Evolutionary conservation across 768 basidiomycete genomes (phyloP).

Genomic region (Tubosaeta brunneosetosa): DNA sequence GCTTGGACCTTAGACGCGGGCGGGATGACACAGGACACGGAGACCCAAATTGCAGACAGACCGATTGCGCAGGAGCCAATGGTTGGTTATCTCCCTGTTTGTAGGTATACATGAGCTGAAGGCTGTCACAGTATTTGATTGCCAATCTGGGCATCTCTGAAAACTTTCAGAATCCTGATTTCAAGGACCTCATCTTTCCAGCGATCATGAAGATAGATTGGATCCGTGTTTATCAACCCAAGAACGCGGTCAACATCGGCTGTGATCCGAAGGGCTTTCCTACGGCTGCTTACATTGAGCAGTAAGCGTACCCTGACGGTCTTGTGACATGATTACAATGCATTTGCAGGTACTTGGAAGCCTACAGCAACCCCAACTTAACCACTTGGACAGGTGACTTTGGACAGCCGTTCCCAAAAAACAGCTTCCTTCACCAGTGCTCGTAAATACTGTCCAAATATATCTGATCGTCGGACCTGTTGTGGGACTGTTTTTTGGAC

Average conservation of each 20-base stretch:
- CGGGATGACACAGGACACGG: slow-evolving; percentile 54
- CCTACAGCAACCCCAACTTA: slow-evolving; percentile 79
- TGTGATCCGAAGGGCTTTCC: slow-evolving; percentile 80
- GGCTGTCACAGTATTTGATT: slow-evolving; percentile 63
- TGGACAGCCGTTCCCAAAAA: slow-evolving; percentile 67
- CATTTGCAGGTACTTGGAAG: slow-evolving; percentile 46
- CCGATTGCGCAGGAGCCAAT: slow-evolving; percentile 82
- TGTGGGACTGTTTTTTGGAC: slow-evolving; percentile 9
- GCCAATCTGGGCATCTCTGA: slow-evolving; percentile 80
- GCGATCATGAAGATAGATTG: slow-evolving; percentile 76
- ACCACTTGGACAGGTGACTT: slow-evolving; percentile 71
- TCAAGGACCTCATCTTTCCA: slow-evolving; percentile 68
- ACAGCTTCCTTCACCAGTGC: slow-evolving; percentile 55
- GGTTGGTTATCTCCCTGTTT: slow-evolving; percentile 37
- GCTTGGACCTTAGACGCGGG: slow-evolving; percentile 67
- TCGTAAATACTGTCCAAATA: slow-evolving; percentile 1
- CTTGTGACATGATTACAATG: slow-evolving; percentile 1
- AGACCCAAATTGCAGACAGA: slow-evolving; percentile 59
- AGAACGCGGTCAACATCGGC: slow-evolving; percentile 66
- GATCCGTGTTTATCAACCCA: slow-evolving; percentile 86
- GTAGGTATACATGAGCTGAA: neutral
- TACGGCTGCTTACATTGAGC: slow-evolving; percentile 75
- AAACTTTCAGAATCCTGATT: slow-evolving; percentile 75
- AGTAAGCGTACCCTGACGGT: slow-evolving; percentile 36
- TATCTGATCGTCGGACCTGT: slow-evolving; percentile 5